Base-by-base conservation (phyloP, 257 asterid genomes). In the Solanum tarijense region DNA sequence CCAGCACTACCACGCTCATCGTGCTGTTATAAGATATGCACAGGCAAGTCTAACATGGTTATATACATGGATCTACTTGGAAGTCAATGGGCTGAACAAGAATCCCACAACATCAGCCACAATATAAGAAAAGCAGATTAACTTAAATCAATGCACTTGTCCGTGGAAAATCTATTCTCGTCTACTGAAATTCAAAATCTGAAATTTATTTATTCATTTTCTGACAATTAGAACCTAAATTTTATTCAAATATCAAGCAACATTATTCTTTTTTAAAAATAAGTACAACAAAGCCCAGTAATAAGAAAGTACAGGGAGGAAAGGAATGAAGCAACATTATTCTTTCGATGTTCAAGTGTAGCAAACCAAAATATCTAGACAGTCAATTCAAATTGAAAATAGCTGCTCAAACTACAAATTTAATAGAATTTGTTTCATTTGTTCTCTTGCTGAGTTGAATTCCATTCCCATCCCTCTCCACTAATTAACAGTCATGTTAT, bases 21-120 rank as follows among this genome's bases (percentile, higher is more conserved):
- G 87, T 94, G 98, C 99, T 96, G 99, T 89, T 93, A 96, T 66
- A 94, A 95, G 93, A 96, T 96, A 96, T 87, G 92, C 93, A 96
- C 90, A 95, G 95, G 94, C 95, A 94, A 92, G 94, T 94, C 96
- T 90, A 96, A 95, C 85, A 93, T 93, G 89, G 94, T 96, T 94
- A 96, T 94, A 93, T 92, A 90, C 89, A 88, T 83, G 88, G 91
- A 90, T 88, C 90, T 88, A 92, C 93, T 90, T 90, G 89, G 90
- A 94, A 90, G 82, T 91, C 94, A 92, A 90, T 92, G 88, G 89
- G 94, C 93, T 90, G 95, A 91, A 91, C 91, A 90, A 87, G 90
- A 88, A 90, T 88, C 89, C 91, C 91, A 86, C 90, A 88, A n/a
- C 35, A 92, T 88, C 87, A 87, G 91, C 92, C 92, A 43, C 88